Base-by-base conservation (phyloP, 768 basidiomycete species). In the Pholiota conissans region DNA sequence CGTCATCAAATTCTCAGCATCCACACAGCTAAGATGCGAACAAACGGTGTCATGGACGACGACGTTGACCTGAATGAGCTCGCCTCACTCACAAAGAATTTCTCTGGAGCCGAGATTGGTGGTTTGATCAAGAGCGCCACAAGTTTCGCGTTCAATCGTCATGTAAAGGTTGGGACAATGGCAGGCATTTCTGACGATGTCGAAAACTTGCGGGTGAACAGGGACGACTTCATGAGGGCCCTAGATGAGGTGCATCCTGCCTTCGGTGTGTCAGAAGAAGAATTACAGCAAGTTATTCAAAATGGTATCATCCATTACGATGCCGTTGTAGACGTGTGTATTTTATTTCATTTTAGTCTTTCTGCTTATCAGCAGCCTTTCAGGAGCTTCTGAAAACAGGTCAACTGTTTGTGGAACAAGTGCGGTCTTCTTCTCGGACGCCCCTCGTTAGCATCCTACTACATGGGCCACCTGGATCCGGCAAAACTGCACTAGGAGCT, bases 111-210 rank as follows among this genome's bases (percentile, higher is more conserved):
- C 0, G 97, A 99, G 73, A 93, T 99, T 58, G 85, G 85, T 54
- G 97, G 97, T 64, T 76, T 99, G 45, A 90, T 98, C 73, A 98
- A 98, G 82, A 97, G 94, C 67, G 97, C 97, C 29, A 95, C 96
- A 1, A 93, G 90, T 85, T 99, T 96, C 67, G 96, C 97, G 20
- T 96, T 99, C 77, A 95, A 91, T 66, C 80, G 97, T 37, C 97
- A 99, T 69, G 94, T 98, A 65, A 98, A 98, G 76, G 89, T 98
- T 58, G 97, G 97, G 14, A 97, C 95, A 5, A 88, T 97, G 78
- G 97, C 97, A 1, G 97, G 94, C 8, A 92, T 98, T 56, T 94
- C 93, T 16, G 91, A 97, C 65, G 95, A 99, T 69, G 86, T 98
- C 51, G 95, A 97, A 73, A 88, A 95, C 64, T 76, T 99, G 69